These are phyloP conservation scores for Xanthoparmelia taractica DNA, from an alignment of 495 filamentous ascomycete species.

Conservation along the genomic window DNA sequence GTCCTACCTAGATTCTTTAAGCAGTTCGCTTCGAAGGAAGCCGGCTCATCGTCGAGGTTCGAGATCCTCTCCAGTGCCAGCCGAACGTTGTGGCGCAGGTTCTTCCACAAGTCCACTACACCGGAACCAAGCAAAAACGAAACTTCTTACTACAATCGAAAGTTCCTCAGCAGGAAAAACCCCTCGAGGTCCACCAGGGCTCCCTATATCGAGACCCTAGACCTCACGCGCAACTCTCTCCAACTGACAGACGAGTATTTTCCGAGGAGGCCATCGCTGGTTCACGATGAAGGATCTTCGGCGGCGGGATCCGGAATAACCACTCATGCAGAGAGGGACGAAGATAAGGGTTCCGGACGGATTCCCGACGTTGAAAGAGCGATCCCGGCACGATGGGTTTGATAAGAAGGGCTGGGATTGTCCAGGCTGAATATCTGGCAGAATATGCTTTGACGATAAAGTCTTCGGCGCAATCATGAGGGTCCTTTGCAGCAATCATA, in stretches of 20 bases:
- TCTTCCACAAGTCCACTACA: neutral
- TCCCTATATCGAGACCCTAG: neutral
- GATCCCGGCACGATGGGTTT: too few species aligned
- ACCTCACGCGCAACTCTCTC: neutral
- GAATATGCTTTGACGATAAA: too few species aligned
- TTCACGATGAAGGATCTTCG: neutral
- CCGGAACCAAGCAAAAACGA: neutral
- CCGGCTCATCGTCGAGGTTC: neutral
- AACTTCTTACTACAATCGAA: neutral
- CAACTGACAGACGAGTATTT: neutral
- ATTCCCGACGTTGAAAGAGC: too few species aligned
- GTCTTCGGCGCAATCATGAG: too few species aligned
- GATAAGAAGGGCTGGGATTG: too few species aligned
- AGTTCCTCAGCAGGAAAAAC: neutral
- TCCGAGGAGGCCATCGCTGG: neutral
- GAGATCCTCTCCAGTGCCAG: neutral
- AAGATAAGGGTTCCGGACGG: too few species aligned
- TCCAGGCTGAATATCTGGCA: too few species aligned
- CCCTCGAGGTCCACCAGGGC: neutral
- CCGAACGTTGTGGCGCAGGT: neutral
- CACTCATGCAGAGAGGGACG: too few species aligned
- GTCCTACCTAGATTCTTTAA: constrained; percentile 1
- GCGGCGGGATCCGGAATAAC: too few species aligned
- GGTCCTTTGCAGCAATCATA: too few species aligned
- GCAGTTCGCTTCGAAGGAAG: neutral